These are phyloP conservation scores for Xanthoceras sorbifolium DNA, from an alignment of 345 rosid species.

Conservation along the genomic window DNA sequence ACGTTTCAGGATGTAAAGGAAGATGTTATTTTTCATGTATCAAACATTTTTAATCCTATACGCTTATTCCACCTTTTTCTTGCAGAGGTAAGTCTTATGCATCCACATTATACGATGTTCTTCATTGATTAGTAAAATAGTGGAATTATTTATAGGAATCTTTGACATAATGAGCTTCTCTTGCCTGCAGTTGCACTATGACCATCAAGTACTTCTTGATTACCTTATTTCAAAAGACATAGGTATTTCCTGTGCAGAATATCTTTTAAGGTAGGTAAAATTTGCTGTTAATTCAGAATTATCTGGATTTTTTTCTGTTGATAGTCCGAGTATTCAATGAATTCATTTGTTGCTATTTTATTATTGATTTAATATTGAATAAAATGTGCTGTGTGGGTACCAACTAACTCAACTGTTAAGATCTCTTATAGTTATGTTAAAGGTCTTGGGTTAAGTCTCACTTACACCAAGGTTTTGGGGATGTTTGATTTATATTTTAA, in stretches of 20 bases:
- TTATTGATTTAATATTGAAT: background rate
- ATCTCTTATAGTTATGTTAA: background rate
- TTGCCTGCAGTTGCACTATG: conserved; percentile 68
- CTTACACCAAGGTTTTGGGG: background rate
- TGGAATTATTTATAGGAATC: background rate
- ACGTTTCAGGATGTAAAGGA: conserved; percentile 35
- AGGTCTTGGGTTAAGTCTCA: background rate
- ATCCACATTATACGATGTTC: background rate
- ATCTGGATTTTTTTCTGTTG: conserved; percentile 1
- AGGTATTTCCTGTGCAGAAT: conserved; percentile 74
- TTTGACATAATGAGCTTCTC: conserved; percentile 13
- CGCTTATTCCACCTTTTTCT: conserved; percentile 72
- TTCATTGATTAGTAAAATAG: background rate
- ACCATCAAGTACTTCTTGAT: conserved; percentile 93
- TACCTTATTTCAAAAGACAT: conserved; percentile 83
- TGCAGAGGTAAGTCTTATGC: conserved; percentile 56
- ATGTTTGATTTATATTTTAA: background rate
- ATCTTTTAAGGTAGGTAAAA: conserved; percentile 63
- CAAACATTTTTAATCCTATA: conserved; percentile 64
- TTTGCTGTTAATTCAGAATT: background rate
- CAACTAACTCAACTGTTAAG: background rate
- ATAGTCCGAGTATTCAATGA: background rate
- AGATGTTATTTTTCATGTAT: conserved; percentile 40
- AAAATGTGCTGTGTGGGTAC: background rate
- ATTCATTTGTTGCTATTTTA: conserved; percentile 5